phyloP scores from a whole-genome alignment of 805 yeast species.

The Candida koratica region DNA sequence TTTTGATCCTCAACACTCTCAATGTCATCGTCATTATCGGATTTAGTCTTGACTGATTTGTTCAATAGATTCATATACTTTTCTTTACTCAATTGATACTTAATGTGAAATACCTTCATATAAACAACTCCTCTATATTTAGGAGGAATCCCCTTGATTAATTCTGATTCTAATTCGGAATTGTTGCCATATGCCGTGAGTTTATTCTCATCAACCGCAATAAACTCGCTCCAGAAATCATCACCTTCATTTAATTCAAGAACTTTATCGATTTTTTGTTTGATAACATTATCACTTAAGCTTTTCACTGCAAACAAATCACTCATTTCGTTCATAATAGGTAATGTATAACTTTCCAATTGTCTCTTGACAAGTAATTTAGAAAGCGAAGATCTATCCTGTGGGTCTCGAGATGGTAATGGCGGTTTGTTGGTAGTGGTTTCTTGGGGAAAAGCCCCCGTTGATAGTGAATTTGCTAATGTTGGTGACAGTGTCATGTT shows the following conservation, averaged over 20 bases:
- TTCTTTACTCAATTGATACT: conserved; percentile 27
- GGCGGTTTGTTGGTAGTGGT: not conserved
- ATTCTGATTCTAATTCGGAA: conserved; percentile 19
- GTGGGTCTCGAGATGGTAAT: not conserved
- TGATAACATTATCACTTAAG: conserved; percentile 10
- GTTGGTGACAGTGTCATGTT: conserved; percentile 2
- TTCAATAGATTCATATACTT: conserved; percentile 27
- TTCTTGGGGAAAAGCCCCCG: not conserved
- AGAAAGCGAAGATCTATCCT: not conserved
- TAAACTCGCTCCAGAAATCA: conserved; percentile 11
- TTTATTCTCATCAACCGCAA: conserved; percentile 10
- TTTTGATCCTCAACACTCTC: conserved; percentile 14
- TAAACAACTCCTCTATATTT: conserved; percentile 30
- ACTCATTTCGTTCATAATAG: conserved; percentile 24
- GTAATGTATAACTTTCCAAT: conserved; percentile 19
- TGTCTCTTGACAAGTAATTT: conserved; percentile 15
- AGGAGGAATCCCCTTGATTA: conserved; percentile 30
- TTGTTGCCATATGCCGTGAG: conserved; percentile 9
- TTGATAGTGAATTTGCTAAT: too few relatives aligned
- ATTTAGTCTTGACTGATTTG: conserved; percentile 18
- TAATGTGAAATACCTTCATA: conserved; percentile 29
- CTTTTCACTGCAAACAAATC: conserved; percentile 15
- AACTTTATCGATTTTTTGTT: conserved; percentile 3
- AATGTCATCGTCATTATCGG: conserved; percentile 14
- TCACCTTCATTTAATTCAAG: not conserved